Conservation (phyloP, 306 rosid genomes). For the Pueraria montana region DNA sequence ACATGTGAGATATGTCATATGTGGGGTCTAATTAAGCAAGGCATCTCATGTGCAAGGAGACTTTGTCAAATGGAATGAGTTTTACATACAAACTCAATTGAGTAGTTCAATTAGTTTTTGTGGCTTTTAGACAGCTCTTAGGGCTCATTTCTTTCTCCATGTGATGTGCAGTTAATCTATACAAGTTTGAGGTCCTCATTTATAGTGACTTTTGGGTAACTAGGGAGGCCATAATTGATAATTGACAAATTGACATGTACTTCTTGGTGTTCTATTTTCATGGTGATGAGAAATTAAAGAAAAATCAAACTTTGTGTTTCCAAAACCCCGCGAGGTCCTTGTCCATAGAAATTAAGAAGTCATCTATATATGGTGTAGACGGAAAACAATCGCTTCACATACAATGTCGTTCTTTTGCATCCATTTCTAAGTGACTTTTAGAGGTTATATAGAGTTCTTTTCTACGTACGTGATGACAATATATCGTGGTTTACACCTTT, state of each 20-base stretch:
- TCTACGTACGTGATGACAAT: conserved; percentile 1
- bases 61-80: neutral
- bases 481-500: conserved; percentile 21
- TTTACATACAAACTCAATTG: no score
- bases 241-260: neutral
- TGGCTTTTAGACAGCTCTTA: conserved; percentile 19
- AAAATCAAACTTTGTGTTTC: neutral
- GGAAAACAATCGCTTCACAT: conserved; percentile 4
- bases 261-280: neutral
- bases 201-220: conserved; percentile 23
- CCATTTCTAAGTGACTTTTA: conserved; percentile 47
- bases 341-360: conserved; percentile 46
- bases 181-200: conserved; percentile 2
- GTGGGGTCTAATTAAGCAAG: neutral
- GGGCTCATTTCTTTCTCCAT: neutral
- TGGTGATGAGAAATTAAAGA: neutral
- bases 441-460: conserved; percentile 51
- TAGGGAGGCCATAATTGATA: conserved; percentile 9
- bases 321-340: conserved; percentile 5
- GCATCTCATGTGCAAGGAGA: neutral
- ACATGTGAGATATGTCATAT: neutral
- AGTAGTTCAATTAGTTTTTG: neutral
- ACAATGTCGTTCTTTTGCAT: conserved; percentile 42
- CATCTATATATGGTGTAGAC: neutral
- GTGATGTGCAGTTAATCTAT: neutral